phyloP scores from a whole-genome alignment of 78 protist species.

The Anaeramoeba flamelloides region DNA sequence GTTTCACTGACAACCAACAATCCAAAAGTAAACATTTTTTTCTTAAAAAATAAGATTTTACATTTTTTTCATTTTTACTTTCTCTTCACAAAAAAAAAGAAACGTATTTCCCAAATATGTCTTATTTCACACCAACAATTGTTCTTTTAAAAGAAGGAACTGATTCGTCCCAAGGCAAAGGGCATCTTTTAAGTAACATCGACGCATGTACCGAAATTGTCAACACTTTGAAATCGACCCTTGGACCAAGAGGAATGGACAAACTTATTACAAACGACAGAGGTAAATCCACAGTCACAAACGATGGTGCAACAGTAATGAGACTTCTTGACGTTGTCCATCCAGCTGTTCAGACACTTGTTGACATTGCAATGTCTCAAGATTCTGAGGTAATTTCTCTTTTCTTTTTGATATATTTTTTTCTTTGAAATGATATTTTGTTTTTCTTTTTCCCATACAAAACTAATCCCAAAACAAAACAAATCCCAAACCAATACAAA shows the following conservation, averaged over 20 bases:
- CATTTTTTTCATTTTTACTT: no score
- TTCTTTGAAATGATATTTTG: no score
- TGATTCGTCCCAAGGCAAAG: conserved; percentile 92
- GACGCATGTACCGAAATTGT: conserved; percentile 74
- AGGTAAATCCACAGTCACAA: conserved; percentile 73
- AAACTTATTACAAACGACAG: conserved; percentile 50
- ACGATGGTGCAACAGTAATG: conserved; percentile 99
- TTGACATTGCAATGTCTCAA: conserved; percentile 94
- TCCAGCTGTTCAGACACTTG: conserved; percentile 95
- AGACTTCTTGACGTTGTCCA: conserved; percentile 89
- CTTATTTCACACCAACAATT: no score
- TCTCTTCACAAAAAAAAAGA: no score
- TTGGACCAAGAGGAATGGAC: conserved; percentile 85
- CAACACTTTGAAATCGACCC: conserved; percentile 58
- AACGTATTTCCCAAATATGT: no score
- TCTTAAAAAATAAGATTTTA: no score
- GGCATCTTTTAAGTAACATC: conserved; percentile 90
- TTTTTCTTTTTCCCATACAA: neutral
- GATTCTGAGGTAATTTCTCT: conserved; percentile 68
- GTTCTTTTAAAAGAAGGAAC: conserved; percentile 94
- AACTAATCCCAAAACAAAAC: no score
- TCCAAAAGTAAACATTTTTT: no score
- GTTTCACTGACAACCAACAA: no score
- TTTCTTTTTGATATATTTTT: conserved; percentile 1
- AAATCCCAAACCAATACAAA: no score